These are phyloP conservation scores for Kwoniella heveanensis DNA, from an alignment of 768 basidiomycete genomes.

Conservation along the genomic window DNA sequence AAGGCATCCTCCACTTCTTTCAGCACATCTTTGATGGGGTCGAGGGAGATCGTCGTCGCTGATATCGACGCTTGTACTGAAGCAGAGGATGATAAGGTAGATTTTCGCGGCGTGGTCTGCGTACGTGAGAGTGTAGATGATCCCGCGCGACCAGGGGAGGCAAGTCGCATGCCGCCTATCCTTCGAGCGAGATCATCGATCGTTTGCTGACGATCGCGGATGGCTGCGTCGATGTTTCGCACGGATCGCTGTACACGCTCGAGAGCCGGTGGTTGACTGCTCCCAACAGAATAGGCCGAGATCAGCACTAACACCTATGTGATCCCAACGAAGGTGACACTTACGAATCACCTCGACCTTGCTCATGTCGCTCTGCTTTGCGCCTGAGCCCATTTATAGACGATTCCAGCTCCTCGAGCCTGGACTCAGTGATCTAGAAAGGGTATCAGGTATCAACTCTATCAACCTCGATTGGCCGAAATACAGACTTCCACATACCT, in stretches of 20 bases:
- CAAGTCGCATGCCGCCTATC: slow-evolving; percentile 33
- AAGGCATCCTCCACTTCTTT: slow-evolving; percentile 18
- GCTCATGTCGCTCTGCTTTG: slow-evolving; percentile 65
- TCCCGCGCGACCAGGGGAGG: slow-evolving; percentile 2
- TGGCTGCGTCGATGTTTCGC: slow-evolving; percentile 70
- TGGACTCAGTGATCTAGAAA: slow-evolving; percentile 67
- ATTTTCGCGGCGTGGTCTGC: slow-evolving; percentile 7
- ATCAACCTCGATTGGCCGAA: no score
- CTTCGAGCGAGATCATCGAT: slow-evolving; percentile 55
- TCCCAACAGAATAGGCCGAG: no score
- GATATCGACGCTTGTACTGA: background rate
- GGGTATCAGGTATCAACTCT: background rate
- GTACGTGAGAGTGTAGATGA: slow-evolving; percentile 7
- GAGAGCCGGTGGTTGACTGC: slow-evolving; percentile 20
- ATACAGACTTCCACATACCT: slow-evolving; percentile 59
- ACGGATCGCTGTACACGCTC: slow-evolving; percentile 54
- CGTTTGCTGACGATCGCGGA: slow-evolving; percentile 47
- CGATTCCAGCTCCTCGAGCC: slow-evolving; percentile 77
- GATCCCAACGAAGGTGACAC: no score
- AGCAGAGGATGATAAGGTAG: background rate
- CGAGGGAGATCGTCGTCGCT: slow-evolving; percentile 8
- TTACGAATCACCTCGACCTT: slow-evolving; percentile 60
- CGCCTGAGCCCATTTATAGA: slow-evolving; percentile 71
- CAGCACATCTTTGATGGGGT: slow-evolving; percentile 18
- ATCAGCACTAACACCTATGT: no score